Evolutionary conservation across 2,329 filamentous ascomycete genomes (phyloP).

Genomic region (Rutstroemia sp.): DNA sequence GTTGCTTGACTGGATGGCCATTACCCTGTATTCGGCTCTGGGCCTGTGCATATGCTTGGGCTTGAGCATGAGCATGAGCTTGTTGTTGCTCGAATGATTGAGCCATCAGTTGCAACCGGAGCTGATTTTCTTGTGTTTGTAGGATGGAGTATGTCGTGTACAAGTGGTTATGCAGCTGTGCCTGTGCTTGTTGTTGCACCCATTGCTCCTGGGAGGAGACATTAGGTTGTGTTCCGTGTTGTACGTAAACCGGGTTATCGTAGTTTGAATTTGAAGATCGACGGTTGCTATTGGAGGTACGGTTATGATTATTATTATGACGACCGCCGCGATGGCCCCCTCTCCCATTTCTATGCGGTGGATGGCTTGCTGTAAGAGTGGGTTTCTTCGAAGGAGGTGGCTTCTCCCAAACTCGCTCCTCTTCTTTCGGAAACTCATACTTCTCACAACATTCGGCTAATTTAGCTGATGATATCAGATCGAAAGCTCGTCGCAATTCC

Average conservation of each 20-base stretch:
- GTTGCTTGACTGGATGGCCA: conserved; percentile 30
- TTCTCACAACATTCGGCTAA: conserved; percentile 80
- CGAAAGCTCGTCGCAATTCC: conserved; percentile 84
- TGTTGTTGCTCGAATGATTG: conserved; percentile 39
- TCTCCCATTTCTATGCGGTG: conserved; percentile 35
- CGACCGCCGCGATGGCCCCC: conserved; percentile 24
- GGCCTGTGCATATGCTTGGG: conserved; percentile 37
- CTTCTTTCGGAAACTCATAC: conserved; percentile 79
- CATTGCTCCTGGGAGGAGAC: conserved; percentile 27
- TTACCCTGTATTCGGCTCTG: conserved; percentile 30
- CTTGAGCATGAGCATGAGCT: conserved; percentile 30
- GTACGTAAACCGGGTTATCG: conserved; percentile 22
- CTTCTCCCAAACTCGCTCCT: conserved; percentile 45
- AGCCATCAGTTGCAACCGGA: conserved; percentile 41
- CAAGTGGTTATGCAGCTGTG: conserved; percentile 31
- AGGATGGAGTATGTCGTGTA: conserved; percentile 31
- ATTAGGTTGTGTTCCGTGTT: conserved; percentile 18
- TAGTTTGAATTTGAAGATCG: conserved; percentile 28
- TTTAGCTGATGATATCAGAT: conserved; percentile 69
- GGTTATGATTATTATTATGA: conserved; percentile 22
- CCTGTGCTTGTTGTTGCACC: conserved; percentile 29
- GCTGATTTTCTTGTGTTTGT: conserved; percentile 39
- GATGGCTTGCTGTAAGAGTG: conserved; percentile 45
- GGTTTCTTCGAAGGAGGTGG: conserved; percentile 48
- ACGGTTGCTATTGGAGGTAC: conserved; percentile 25